Evolutionary conservation across 148 eudicot species (phyloP), one percentile per base, ranked within the genome.

Genomic region (Bassia scoparia): DNA sequence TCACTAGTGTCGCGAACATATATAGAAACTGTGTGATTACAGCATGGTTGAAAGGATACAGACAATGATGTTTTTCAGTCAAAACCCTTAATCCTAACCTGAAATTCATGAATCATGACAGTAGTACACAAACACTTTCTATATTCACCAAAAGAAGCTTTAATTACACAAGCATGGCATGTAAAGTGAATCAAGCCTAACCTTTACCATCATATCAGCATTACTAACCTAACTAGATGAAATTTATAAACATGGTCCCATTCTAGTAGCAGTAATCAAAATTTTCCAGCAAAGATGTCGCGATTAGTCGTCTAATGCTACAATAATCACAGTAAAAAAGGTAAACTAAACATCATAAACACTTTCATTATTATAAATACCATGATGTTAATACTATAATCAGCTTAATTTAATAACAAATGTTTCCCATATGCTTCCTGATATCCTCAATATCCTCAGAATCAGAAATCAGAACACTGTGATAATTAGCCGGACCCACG

Each of bases 401-500:
- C 33, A 65, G 15, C 41, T 72, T 70, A 55, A 70, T 35, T 11
- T 43, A 55, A n/a, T 67, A 29, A 63, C 46, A 52, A 80, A 76
- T 75, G 78, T 80, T 65, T 64, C 76, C 71, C 66, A 71, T 58
- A 70, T 79, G 75, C 54, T 62, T 74, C 30, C 20, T 41, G 66
- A 70, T 75, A 50, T 58, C 70, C 70, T 63, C 53, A 68, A 53
- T 70, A 70, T 70, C 61, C 61, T 55, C 20, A 69, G 67, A 21
- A 76, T 75, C 71, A 67, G 23, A 67, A 44, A 20, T 77, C 68
- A 66, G 74, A 55, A 24, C 78, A 88, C 67, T 83, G 83, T 87
- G 72, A 91, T 87, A 80, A 81, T 67, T 49, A 84, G 63, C 50
- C 43, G 35, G 64, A 59, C 79, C 82, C 64, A 79, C 81, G 15